Evolutionary conservation across 768 basidiomycete species (phyloP), one percentile per base, ranked within the genome.

Genomic region (Kwoniella sp.): DNA sequence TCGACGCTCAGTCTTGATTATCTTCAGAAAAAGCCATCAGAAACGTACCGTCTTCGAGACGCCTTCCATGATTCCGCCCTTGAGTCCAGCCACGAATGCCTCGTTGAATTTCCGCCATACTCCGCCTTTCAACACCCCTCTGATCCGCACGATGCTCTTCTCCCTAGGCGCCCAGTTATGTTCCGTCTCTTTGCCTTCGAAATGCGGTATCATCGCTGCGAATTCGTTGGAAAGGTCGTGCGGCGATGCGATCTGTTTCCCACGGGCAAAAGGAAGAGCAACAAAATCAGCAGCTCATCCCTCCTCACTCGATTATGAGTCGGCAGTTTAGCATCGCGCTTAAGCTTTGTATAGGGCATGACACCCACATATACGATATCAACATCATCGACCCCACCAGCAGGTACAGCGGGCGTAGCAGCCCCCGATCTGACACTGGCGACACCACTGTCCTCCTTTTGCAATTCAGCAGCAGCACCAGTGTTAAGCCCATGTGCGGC

Each of bases 171-270:
- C 84, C 95, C 95, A 99, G 72, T 99, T 99, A 68, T 94, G 91
- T 77, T 99, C 95, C 0, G 90, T 90, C 82, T 99, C 95, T 82
- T 87, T 95, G n/a, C 95, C 96, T 89, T 92, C 91, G 73, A 96
- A 98, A 31, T 85, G 82, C 58, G 90, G 89, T 22, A 84, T 77
- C 89, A 97, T 93, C 11, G 82, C 82, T 4, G 86, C 83, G 76
- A 97, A 93, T 77, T 97, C 93, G 60, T 85, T 85, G 77, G 93
- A 92, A 55, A 99, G 80, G 76, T 99, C 95, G 71, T 86, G 84
- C 63, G 85, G 84, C 20, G 92, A 95, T 1, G 93, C 90, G 74
- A 98, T 86, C 80, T 83, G 52, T n/a, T 5, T 2, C 26, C 29
- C 37, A 58, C 4, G 5, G 7, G 17, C 47, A n/a, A 34, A 5